phyloP scores from a whole-genome alignment of 2,329 filamentous ascomycete species.

The Alternaria ventricosa region DNA sequence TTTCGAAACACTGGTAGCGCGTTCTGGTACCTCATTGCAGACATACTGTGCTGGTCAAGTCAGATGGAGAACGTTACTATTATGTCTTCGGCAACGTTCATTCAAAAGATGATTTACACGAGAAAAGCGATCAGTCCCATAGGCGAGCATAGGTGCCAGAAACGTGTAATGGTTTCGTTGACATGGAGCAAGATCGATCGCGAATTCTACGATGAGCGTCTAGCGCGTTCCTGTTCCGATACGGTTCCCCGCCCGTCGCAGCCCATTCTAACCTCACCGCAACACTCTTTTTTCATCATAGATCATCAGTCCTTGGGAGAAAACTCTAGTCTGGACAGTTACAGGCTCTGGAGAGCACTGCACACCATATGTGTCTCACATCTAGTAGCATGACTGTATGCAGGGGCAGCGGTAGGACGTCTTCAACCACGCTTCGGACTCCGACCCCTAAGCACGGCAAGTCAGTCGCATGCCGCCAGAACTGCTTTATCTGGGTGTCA shows the following conservation, averaged over 20 bases:
- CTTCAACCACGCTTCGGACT: constrained; percentile 1
- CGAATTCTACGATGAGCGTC: not conserved
- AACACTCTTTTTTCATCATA: not conserved
- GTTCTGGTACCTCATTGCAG: not conserved
- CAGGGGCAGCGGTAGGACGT: not conserved
- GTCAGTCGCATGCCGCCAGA: not conserved
- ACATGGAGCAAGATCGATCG: not conserved
- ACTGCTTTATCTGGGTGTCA: not conserved
- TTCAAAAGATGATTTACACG: not conserved
- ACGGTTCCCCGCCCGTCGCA: constrained; percentile 9
- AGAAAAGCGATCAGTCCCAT: not conserved
- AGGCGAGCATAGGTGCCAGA: not conserved
- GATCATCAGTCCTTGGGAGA: not conserved
- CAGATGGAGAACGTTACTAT: not conserved
- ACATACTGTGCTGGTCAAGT: not conserved
- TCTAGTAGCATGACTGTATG: not conserved
- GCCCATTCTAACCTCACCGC: not conserved
- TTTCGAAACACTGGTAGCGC: not conserved
- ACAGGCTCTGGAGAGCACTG: not conserved
- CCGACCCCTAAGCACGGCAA: not conserved
- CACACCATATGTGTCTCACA: not conserved
- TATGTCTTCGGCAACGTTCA: not conserved
- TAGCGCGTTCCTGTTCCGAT: constrained; percentile 1
- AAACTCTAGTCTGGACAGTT: not conserved
- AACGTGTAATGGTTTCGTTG: not conserved